Percentiles rank a stretch among this genome's conserved stretches.
These are phyloP conservation scores for Colletotrichum euphorbiae DNA, from an alignment of 2,329 filamentous ascomycete species.

Conservation along the genomic window DNA sequence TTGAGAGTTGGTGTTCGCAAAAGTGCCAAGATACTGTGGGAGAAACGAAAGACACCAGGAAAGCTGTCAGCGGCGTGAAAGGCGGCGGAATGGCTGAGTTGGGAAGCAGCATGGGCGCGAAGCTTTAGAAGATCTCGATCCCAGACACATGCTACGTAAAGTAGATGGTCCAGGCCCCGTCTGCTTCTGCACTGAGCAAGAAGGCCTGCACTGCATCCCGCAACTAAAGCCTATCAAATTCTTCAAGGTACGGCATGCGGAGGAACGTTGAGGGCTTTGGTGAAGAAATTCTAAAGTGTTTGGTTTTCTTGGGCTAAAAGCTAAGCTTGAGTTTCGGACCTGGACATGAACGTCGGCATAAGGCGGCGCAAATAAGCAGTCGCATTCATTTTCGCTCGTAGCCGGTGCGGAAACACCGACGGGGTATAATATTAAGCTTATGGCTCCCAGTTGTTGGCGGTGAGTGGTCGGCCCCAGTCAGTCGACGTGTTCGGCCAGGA, in stretches of 20 bases:
- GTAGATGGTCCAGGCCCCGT: background rate
- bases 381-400: conserved; percentile 8
- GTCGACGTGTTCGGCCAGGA: conserved; percentile 25
- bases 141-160: background rate
- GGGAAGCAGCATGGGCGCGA: background rate
- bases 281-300: background rate
- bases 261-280: background rate
- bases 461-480: background rate
- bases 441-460: conserved; percentile 12
- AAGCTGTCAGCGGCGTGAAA: background rate
- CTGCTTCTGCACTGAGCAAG: too few species aligned
- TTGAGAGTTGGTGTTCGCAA: background rate
- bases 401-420: conserved; percentile 2
- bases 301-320: background rate
- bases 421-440: conserved; percentile 30
- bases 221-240: background rate
- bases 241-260: background rate
- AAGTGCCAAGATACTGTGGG: background rate
- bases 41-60: background rate
- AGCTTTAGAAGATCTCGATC: conserved; percentile 35
- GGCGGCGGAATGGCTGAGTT: background rate
- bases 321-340: background rate
- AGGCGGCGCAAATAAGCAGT: conserved; percentile 9
- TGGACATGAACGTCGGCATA: conserved; percentile 8
- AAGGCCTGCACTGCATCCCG: too few species aligned